Evolutionary conservation across 495 filamentous ascomycete species (phyloP).

Genomic region (Alectoria sarmentosa): DNA sequence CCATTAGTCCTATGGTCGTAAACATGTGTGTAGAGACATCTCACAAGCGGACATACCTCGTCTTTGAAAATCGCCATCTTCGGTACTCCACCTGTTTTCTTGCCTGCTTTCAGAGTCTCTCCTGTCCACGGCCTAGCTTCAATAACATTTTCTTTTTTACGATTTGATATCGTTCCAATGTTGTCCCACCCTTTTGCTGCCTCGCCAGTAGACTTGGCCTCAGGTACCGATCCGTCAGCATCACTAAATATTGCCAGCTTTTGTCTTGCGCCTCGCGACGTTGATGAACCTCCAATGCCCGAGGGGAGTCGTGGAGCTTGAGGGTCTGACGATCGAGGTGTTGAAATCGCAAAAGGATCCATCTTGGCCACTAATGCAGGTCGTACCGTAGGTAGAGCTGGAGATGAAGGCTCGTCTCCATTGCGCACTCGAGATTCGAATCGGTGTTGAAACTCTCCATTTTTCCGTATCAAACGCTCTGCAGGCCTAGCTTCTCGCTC

Average conservation of each 20-base stretch:
- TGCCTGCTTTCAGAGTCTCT: constrained; percentile 81
- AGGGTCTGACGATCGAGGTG: constrained; percentile 45
- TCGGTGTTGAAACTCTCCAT: constrained; percentile 78
- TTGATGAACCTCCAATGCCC: constrained; percentile 41
- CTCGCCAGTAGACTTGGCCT: constrained; percentile 32
- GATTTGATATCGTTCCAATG: constrained; percentile 75
- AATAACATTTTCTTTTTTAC: constrained; percentile 88
- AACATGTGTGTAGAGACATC: constrained; percentile 57
- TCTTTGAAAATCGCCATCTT: constrained; percentile 95
- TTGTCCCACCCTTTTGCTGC: constrained; percentile 76
- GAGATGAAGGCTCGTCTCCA: constrained; percentile 65
- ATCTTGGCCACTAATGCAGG: constrained; percentile 82
- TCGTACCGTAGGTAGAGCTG: constrained; percentile 74
- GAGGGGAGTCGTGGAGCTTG: constrained; percentile 53
- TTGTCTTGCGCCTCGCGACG: constrained; percentile 55
- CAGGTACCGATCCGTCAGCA: constrained; percentile 45
- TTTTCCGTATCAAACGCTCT: constrained; percentile 78
- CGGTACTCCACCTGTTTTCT: constrained; percentile 61
- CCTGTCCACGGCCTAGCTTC: constrained; percentile 88
- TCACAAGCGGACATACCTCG: constrained; percentile 60
- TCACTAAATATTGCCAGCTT: constrained; percentile 95
- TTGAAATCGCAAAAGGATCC: constrained; percentile 61
- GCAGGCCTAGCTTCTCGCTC: constrained; percentile 79
- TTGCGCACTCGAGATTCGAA: constrained; percentile 53
- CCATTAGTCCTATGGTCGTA: constrained; percentile 97